Percentiles rank a stretch among this genome's conserved stretches.
These are phyloP conservation scores for Zymoseptoria ardabiliae DNA, from an alignment of 2,329 filamentous ascomycete species.

Conservation along the genomic window DNA sequence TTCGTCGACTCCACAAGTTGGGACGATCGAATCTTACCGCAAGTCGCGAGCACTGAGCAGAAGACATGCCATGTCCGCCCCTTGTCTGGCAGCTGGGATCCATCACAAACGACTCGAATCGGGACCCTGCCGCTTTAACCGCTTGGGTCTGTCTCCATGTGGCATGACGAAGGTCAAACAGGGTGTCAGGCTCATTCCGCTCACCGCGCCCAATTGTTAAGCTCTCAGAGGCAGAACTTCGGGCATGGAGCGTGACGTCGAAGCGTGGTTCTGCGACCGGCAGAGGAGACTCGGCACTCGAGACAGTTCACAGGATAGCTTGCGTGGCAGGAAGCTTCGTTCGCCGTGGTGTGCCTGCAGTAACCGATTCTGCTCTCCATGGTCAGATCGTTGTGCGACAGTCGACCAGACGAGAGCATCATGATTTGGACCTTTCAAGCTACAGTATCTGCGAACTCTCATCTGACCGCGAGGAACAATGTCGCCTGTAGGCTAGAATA, in stretches of 20 bases:
- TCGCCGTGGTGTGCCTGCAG: neutral
- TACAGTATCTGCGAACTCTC: no score
- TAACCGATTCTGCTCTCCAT: neutral
- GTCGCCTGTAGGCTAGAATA: no score
- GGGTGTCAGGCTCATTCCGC: neutral
- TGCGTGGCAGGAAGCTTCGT: neutral
- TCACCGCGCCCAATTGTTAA: neutral
- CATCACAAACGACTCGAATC: neutral
- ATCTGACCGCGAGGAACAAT: no score
- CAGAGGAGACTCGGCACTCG: neutral
- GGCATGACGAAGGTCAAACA: neutral
- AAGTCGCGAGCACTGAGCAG: neutral
- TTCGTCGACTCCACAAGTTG: neutral
- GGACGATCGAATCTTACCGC: neutral
- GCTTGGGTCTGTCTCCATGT: neutral
- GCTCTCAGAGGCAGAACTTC: neutral
- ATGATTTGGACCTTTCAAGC: neutral
- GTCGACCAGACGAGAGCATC: neutral
- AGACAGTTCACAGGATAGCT: neutral
- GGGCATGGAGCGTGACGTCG: neutral
- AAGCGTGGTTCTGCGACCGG: neutral
- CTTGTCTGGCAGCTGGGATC: neutral
- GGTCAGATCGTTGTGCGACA: neutral
- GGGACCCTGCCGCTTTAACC: neutral
- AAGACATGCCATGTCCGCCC: neutral